Base-by-base conservation (phyloP, 1,284 basidiomycete genomes). In the Ganoderma multipileum region DNA sequence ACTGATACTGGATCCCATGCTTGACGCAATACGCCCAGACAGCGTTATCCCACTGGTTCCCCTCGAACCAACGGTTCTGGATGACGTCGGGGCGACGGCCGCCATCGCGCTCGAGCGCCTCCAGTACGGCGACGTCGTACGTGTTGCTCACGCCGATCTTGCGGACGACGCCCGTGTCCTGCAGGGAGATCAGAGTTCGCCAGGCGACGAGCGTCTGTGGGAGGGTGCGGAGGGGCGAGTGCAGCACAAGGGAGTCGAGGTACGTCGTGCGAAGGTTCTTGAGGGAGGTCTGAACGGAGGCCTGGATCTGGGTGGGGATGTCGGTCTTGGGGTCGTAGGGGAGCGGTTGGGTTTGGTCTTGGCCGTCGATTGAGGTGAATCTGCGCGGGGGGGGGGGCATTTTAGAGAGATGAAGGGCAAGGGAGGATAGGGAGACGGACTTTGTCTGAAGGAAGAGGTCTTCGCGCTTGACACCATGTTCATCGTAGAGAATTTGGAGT, bases 11-110 rank as follows among this genome's bases (percentile, higher is more conserved):
- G 26, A 92, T 90, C 9, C 80, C 86, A 62, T 89, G 81, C 64
- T 83, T 78, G 69, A 77, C 82, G 74, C 89, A 91, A 73, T 88
- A 90, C 63, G 78, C 77, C 72, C 86, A 81, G 5, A 91, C 88
- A 2, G 84, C 83, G 68, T 81, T 83, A 75, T 95, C 92, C 91
- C 93, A 95, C 5, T 80, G 83, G 73, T 94, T 95, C 12, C 89
- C 89, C 76, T 95, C 89, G 73, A 89, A 91, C 94, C 94, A 95
- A 64, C 93, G 80, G 78, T 95, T 94, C 79, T 94, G 94, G 18
- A 95, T 92, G 30, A 94, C 85, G 68, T 90, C 85, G 2, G 92
- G 86, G 68, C 84, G 84, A 41, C 75, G 69, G 7, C 79, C 79
- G 23, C 91, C 82, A 62, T 84, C 84, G 5, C 83, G 79, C 41